Evolutionary conservation across 1,139 yeast species (phyloP).

Genomic region (Blastobotrys proliferans): DNA sequence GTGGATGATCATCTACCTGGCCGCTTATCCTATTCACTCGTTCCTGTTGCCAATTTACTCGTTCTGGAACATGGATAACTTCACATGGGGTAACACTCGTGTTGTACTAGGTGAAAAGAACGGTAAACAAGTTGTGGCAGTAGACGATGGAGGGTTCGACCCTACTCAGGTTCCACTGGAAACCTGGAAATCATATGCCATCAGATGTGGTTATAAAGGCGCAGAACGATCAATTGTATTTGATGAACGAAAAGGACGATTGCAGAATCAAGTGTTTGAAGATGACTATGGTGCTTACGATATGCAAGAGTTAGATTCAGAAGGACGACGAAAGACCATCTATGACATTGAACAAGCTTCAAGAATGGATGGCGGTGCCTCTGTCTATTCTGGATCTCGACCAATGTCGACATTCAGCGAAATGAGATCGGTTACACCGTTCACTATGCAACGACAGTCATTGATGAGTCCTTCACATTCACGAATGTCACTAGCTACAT

Average conservation of each 20-base stretch:
- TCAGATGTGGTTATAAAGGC: constrained; percentile 35
- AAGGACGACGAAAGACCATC: constrained; percentile 12
- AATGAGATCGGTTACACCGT: background rate
- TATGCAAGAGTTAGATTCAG: constrained; percentile 27
- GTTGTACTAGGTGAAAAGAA: constrained; percentile 39
- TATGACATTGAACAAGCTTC: constrained; percentile 14
- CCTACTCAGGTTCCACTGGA: constrained; percentile 34
- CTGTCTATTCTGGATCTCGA: constrained; percentile 18
- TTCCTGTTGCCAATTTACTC: constrained; percentile 39
- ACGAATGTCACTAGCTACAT: constrained; percentile 21
- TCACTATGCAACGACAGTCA: background rate
- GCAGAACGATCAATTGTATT: constrained; percentile 34
- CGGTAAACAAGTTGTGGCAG: constrained; percentile 35
- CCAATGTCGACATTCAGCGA: constrained; percentile 25
- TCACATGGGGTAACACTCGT: constrained; percentile 43
- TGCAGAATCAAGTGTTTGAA: constrained; percentile 21
- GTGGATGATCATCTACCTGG: constrained; percentile 41
- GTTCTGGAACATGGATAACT: constrained; percentile 44
- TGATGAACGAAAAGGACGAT: constrained; percentile 29
- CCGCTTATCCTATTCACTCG: constrained; percentile 41
- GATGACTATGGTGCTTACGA: constrained; percentile 25
- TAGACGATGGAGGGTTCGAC: constrained; percentile 33
- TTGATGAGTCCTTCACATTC: constrained; percentile 14
- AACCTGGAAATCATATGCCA: constrained; percentile 36
- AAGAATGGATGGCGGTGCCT: constrained; percentile 10